phyloP scores from a whole-genome alignment of 2,329 filamentous ascomycete species.

The Fusarium redolens region DNA sequence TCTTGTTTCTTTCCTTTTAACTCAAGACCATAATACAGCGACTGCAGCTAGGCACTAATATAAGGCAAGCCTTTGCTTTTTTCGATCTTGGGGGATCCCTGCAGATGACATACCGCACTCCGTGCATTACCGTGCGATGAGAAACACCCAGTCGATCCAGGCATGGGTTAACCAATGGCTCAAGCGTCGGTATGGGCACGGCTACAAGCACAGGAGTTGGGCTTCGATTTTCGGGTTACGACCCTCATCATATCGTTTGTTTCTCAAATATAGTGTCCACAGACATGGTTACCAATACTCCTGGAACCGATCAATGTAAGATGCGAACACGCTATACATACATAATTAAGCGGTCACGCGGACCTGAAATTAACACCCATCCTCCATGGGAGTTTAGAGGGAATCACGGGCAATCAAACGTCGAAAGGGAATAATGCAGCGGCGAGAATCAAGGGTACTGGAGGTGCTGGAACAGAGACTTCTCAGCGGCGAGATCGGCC shows the following conservation, averaged over 20 bases:
- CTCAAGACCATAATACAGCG: not conserved
- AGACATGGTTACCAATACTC: conserved; percentile 13
- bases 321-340: not conserved
- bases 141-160: conserved; percentile 10
- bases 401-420: not conserved
- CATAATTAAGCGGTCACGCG: not conserved
- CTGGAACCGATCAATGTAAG: conserved; percentile 14
- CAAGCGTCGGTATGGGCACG: conserved; percentile 4
- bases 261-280: conserved; percentile 11
- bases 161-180: not conserved
- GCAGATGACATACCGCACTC: conserved; percentile 17
- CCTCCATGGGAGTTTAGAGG: not conserved
- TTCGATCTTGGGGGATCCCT: conserved; percentile 27
- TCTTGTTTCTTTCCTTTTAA: not conserved
- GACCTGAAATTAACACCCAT: not conserved
- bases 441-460: not conserved
- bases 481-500: conserved; percentile 6
- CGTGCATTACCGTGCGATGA: conserved; percentile 6
- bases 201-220: not conserved
- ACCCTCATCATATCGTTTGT: conserved; percentile 23
- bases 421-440: conserved; percentile 2
- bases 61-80: conserved; percentile 11
- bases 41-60: not conserved
- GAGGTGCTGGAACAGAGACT: not conserved
- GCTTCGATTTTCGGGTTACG: not conserved